Evolutionary conservation across 768 basidiomycete genomes (phyloP), one percentile per base, ranked within the genome.

Genomic region (Xanthoconium purpureum): DNA sequence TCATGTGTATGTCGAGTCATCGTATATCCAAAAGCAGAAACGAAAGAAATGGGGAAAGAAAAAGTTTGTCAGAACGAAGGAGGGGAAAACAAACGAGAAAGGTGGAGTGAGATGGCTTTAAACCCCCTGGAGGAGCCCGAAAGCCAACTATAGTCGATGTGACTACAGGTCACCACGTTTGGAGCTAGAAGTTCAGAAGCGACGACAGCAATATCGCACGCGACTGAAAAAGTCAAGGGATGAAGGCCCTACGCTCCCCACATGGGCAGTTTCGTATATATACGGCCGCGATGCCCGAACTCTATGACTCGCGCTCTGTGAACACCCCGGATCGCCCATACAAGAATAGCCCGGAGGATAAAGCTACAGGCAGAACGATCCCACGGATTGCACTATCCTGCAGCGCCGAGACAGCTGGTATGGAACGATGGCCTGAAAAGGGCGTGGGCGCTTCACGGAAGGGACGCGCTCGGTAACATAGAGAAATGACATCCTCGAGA

Each of bases 1-100:
- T n/a, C n/a, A n/a, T n/a, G n/a, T n/a, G 49, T 6, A 11, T 24
- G 47, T 55, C 29, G 50, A 44, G 20, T 11, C 65, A 64, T 66
- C 43, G 39, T 24, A 18, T n/a, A 47, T 5, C 29, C 43, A 35
- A 18, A 43, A 12, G 24, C 24, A 43, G 33, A 50, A 48, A 9
- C 2, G 6, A 45, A 38, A 18, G 7, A 58, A 39, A 42, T 15
- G 11, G n/a, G n/a, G n/a, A 11, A 35, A 30, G 13, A 56, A 48
- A 46, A 36, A 2, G 6, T 3, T 0, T 1, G 53, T 60, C 44
- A 64, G 50, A 54, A 55, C 2, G 6, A 49, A 39, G 43, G 29
- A 42, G 17, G 30, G 20, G 12, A 17, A 52, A 3, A 30, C 32
- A 52, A 50, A 36, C 33, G 46, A 37, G n/a, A 18, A 6, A 6